phyloP scores from a whole-genome alignment of 257 asterid species.

The Haberlea rhodopensis region DNA sequence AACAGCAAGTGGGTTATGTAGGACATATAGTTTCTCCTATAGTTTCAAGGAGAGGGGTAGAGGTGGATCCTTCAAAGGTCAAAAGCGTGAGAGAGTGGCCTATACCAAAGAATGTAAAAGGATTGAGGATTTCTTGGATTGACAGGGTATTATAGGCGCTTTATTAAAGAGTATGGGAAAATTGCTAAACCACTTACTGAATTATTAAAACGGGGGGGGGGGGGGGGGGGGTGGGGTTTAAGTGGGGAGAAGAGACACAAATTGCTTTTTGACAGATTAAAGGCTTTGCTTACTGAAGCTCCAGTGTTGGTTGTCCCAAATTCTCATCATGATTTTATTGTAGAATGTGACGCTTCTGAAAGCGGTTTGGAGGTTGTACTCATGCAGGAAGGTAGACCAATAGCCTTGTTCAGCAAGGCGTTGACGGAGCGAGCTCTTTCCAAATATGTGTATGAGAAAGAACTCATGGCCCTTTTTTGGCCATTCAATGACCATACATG shows the following conservation, averaged over 20 bases:
- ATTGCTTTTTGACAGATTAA: not conserved
- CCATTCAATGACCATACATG: too few species aligned
- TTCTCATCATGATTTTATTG: too few species aligned
- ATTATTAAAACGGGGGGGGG: not conserved
- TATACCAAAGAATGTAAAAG: not conserved
- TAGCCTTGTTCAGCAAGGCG: too few species aligned
- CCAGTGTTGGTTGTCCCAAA: too few species aligned
- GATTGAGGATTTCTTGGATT: not conserved
- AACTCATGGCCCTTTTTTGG: too few species aligned
- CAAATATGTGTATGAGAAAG: too few species aligned
- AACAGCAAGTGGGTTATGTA: not conserved
- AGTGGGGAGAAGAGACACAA: not conserved
- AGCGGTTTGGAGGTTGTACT: too few species aligned
- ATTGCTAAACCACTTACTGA: not conserved
- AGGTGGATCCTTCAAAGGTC: not conserved
- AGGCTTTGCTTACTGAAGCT: too few species aligned
- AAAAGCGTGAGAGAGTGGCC: not conserved
- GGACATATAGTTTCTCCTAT: not conserved
- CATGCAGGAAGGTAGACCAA: too few species aligned
- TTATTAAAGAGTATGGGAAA: not conserved
- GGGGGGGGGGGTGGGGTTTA: not conserved
- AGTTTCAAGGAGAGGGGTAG: not conserved
- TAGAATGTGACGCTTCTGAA: too few species aligned
- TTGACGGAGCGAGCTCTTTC: too few species aligned
- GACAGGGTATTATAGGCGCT: not conserved